These are phyloP conservation scores for Nyssa sinensis DNA, from an alignment of 148 eudicot species.

Conservation along the genomic window DNA sequence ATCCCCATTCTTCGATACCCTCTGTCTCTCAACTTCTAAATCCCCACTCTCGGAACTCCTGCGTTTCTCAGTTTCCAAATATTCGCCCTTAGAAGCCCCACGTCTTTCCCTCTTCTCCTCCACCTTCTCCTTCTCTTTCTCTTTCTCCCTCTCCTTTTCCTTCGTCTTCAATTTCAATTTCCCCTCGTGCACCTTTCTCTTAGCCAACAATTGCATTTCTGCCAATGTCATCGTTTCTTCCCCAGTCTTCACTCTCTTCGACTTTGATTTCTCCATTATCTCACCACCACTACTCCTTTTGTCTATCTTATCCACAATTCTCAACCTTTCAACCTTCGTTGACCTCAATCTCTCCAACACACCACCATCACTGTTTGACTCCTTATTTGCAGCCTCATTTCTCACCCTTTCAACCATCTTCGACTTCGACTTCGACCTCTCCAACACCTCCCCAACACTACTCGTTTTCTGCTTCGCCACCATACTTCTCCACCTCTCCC, in stretches of 20 bases:
- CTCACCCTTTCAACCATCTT: not conserved
- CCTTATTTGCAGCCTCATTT: conserved; percentile 5
- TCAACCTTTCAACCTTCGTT: conserved; percentile 7
- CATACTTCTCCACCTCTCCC: conserved; percentile 15
- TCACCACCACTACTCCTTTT: conserved; percentile 9
- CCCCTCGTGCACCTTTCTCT: conserved; percentile 37
- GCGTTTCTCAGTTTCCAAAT: not conserved
- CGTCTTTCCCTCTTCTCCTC: conserved; percentile 10
- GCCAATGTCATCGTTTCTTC: conserved; percentile 60
- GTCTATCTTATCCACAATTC: conserved; percentile 8
- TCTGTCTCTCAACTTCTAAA: conserved; percentile 10
- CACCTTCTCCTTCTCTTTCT: conserved; percentile 24
- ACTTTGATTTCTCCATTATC: conserved; percentile 13
- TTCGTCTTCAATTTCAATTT: conserved; percentile 24
- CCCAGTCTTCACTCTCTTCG: conserved; percentile 13
- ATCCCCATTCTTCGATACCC: conserved; percentile 26
- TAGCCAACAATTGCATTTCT: conserved; percentile 51
- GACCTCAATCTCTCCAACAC: conserved; percentile 12
- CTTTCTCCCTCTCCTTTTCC: conserved; percentile 29
- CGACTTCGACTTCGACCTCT: conserved; percentile 21
- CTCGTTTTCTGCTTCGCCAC: conserved; percentile 35
- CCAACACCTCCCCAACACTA: conserved; percentile 38
- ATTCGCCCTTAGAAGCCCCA: conserved; percentile 12
- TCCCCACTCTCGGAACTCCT: conserved; percentile 7
- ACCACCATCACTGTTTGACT: conserved; percentile 10